Evolutionary conservation across 306 rosid genomes (phyloP), one percentile per base, ranked within the genome.

Genomic region (Cyclanthera cordifolia): DNA sequence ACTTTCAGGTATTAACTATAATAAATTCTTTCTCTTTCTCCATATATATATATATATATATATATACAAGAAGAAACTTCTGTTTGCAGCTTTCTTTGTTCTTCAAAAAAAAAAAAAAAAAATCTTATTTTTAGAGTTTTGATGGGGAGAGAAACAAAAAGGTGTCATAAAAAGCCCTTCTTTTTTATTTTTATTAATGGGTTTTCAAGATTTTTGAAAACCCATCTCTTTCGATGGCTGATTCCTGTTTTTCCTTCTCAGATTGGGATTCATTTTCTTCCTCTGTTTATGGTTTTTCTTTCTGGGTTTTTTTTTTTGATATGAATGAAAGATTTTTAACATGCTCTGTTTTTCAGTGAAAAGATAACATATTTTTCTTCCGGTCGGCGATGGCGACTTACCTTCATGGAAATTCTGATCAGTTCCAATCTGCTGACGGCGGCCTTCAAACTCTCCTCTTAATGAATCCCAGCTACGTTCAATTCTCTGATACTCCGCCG

Each of bases 371-470:
- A 61, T 51, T 69, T 76, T 72, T 47, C 73, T 63, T n/a, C n/a
- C n/a, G n/a, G n/a, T n/a, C n/a, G n/a, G n/a, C 80, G 74, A 91
- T 93, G 99, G 95, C 97, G 74, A 90, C 97, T 56, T 90, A 93
- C 73, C 90, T 83, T 78, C 99, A 90, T 70, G 84, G 82, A 7
- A 90, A 85, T 80, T 73, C 99, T 13, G 96, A n/a, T n/a, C n/a
- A 88, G 49, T 65, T 90, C 90, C 74, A 96, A 85, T 81, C 84
- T 2, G 41, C 85, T 17, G 96, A 82, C 32, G 94, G 90, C 12
- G 96, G 91, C 34, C 84, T 93, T 49, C 99, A 93, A 57, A 93
- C 99, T 2, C 90, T 93, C 0, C 80, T 93, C 3, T 88, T 93
- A 55, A 93, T 90, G 99, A 93, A 93, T 75, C 97, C 89, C 2